Evolutionary conservation across 2,329 filamentous ascomycete species (phyloP), one percentile per base, ranked within the genome.

Genomic region (Arthrinium puccinioides): DNA sequence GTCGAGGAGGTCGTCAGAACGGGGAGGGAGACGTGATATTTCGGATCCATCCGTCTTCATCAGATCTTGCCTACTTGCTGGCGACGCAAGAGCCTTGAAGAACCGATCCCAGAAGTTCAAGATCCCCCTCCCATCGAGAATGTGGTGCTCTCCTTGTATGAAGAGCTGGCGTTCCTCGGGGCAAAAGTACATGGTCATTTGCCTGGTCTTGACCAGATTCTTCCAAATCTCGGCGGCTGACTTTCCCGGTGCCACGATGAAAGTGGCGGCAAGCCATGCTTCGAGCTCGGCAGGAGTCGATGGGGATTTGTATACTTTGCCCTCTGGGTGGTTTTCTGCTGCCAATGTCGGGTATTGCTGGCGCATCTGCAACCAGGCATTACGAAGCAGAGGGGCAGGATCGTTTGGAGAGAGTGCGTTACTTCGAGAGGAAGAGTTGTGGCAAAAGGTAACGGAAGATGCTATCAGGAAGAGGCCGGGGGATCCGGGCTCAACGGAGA

Each of bases 91-190:
- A 9, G 32, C 27, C 21, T 24, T 31, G 40, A 42, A 42, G 40
- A 34, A 42, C 6, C 32, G 40, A 27, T 42, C 40, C 40, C 40
- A 42, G 32, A 42, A 42, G 23, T 42, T 42, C 40, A 42, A 39
- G 32, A 35, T 6, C 10, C 40, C 40, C 14, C 40, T 34, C 11
- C 40, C 40, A 19, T 42, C 40, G 11, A 42, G 28, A 18, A 36
- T 42, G 37, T 39, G 37, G 26, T 42, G 40, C 18, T 42, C 40
- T 3, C 36, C 40, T 24, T 42, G 40, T 8, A 42, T 25, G 32
- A 42, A 42, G 8, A 42, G 27, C 21, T 42, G 36, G 20, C 18
- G 11, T 27, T 39, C 27, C 18, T 42, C 40, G 18, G 40, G 37
- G 9, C 36, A 39, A 27, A 33, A 42, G 36, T 39, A 36, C 31